Evolutionary conservation across 2,329 filamentous ascomycete genomes (phyloP).

Genomic region (Arthrobotrys sphaeroides): DNA sequence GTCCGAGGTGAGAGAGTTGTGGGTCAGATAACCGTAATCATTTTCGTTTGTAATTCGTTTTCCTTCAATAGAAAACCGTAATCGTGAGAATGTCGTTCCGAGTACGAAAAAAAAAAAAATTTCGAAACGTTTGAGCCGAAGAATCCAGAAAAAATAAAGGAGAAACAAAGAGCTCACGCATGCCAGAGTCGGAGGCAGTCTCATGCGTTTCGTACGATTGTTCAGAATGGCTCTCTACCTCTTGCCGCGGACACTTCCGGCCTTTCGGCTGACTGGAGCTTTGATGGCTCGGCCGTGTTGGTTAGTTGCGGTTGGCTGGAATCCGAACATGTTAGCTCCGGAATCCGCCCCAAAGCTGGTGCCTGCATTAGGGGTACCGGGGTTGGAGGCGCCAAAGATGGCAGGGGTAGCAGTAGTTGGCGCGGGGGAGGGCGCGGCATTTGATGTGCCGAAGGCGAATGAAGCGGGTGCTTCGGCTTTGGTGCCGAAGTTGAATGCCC

Average conservation of each 20-base stretch:
- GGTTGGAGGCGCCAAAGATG: conserved; percentile 28
- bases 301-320: conserved; percentile 34
- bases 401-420: conserved; percentile 1
- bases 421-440: conserved; percentile 24
- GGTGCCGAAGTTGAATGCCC: conserved; percentile 17
- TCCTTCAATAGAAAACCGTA: conserved; percentile 10
- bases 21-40: conserved; percentile 4
- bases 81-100: conserved; percentile 20
- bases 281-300: conserved; percentile 44
- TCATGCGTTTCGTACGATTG: not conserved
- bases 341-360: conserved; percentile 1
- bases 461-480: conserved; percentile 22
- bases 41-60: conserved; percentile 1
- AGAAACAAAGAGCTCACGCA: not conserved
- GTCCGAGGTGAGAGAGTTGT: not conserved
- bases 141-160: not conserved
- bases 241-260: conserved; percentile 42
- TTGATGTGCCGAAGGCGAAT: conserved; percentile 27
- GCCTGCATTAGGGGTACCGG: conserved; percentile 7
- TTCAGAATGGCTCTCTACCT: not conserved
- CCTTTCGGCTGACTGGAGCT: conserved; percentile 35
- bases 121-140: conserved; percentile 12
- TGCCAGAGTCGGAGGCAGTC: not conserved
- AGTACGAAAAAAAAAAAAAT: not conserved
- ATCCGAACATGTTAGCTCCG: conserved; percentile 28